A percentile compares a stretch with the other conserved stretches of the same genome.
phyloP scores from a whole-genome alignment of 192 early-diverging fungal genomes.

The Coemansia sp. region DNA sequence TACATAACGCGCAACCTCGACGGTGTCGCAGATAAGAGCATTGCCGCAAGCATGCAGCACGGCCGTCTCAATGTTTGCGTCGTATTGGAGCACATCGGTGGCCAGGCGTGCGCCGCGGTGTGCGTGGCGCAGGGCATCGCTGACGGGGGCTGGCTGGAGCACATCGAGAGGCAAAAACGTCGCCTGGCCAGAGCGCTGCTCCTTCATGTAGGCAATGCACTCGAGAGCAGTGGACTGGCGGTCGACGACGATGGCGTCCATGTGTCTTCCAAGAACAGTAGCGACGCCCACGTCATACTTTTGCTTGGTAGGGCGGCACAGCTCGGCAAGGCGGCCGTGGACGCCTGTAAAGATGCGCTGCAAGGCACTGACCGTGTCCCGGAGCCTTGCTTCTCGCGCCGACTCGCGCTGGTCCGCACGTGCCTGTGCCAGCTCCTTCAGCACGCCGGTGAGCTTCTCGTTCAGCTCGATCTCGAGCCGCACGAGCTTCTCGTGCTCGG shows the following conservation, averaged over 20 bases:
- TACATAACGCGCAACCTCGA: conserved; percentile 79
- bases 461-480: conserved; percentile 67
- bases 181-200: conserved; percentile 86
- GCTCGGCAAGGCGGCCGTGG: conserved; percentile 81
- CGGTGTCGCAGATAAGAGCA: conserved; percentile 85
- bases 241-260: conserved; percentile 96
- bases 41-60: conserved; percentile 91
- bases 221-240: conserved; percentile 88
- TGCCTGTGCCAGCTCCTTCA: conserved; percentile 76
- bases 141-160: conserved; percentile 65
- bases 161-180: conserved; percentile 94
- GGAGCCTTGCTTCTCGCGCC: conserved; percentile 71
- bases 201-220: conserved; percentile 91
- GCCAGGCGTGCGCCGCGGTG: conserved; percentile 86
- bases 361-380: conserved; percentile 72
- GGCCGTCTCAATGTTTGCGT: conserved; percentile 68
- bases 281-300: conserved; percentile 87
- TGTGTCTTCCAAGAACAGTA: conserved; percentile 82
- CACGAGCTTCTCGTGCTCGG: conserved; percentile 63
- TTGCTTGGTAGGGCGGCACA: conserved; percentile 89
- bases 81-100: conserved; percentile 87
- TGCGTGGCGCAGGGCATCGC: conserved; percentile 77
- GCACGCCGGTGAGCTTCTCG: conserved; percentile 76
- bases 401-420: conserved; percentile 80
- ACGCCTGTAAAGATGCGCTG: conserved; percentile 88